Evolutionary conservation across 108 stramenopile genomes (phyloP), one percentile per base, ranked within the genome.

Genomic region (Cyclotella baltica): DNA sequence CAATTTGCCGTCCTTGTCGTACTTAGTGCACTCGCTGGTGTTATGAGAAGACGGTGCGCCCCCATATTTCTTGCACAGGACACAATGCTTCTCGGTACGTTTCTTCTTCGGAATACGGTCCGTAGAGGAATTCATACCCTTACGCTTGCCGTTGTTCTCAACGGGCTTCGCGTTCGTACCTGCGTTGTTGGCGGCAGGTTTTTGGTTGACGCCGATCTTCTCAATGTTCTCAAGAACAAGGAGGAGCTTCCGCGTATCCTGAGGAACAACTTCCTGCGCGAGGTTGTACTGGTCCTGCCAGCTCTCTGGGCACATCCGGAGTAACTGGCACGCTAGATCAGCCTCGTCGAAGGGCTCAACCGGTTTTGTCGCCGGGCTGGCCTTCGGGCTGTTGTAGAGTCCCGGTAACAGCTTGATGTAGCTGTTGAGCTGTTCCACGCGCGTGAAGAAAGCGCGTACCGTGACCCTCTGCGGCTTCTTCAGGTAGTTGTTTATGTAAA

Each of bases 31-130:
- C 15, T 61, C 29, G 9, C 16, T 13, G 6, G 59, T 61, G 9
- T 4, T 16, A 16, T 61, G 59, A 23, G 28, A 11, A 3, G 4
- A 15, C 4, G 23, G 28, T 16, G 25, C 6, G 9, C 59, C 59
- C 4, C 59, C 59, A 29, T 11, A 29, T 61, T 61, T 61, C 29
- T 61, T 31, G 59, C 59, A 61, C 3, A 30, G 59, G 28, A 4
- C 29, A 33, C 59, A 61, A 6, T 43, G 6, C 10, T 43, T 43
- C 40, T 43, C 10, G 40, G 13, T 10, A 13, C 40, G 40, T 10
- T 6, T 13, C 40, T 43, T 43, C 40, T 43, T 43, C 6, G 40
- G 40, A 13, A 43, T 13, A 10, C 40, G 6, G 6, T 10, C 6
- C 10, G 6, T 13, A 10, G 40, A 43, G n/a, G n/a, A n/a, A 43